phyloP scores from a whole-genome alignment of 441 rosid genomes.

The Erodium texanum region DNA sequence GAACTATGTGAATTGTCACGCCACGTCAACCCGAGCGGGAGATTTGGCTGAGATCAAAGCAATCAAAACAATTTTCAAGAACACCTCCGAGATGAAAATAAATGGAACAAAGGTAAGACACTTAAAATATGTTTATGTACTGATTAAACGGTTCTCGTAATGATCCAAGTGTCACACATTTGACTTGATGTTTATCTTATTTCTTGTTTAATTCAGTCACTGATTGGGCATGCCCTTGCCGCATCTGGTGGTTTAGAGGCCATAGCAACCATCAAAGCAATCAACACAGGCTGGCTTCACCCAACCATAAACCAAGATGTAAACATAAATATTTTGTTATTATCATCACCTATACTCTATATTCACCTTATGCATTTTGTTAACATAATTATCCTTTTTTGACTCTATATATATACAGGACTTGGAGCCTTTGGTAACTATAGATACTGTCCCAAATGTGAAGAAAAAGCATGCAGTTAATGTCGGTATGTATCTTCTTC shows the following conservation, averaged over 20 bases:
- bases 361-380: not conserved
- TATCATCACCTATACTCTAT: not conserved
- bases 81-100: constrained; percentile 61
- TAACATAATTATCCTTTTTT: not conserved
- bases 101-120: constrained; percentile 52
- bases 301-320: constrained; percentile 68
- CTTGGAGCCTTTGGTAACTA: constrained; percentile 16
- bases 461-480: constrained; percentile 53
- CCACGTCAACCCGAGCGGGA: constrained; percentile 62
- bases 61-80: constrained; percentile 47
- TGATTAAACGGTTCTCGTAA: too few relatives aligned
- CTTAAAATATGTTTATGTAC: not conserved
- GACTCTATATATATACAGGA: constrained; percentile 25
- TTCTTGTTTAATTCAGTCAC: constrained; percentile 27
- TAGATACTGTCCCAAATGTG: constrained; percentile 49
- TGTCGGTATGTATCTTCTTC: constrained; percentile 34
- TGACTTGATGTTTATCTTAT: too few relatives aligned
- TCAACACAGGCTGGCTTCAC: constrained; percentile 57
- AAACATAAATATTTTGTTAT: not conserved
- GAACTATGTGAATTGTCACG: constrained; percentile 59
- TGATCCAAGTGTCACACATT: too few relatives aligned
- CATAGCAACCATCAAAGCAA: constrained; percentile 56
- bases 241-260: constrained; percentile 65
- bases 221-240: constrained; percentile 60
- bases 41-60: constrained; percentile 68